A percentile compares a stretch with the other conserved stretches of the same genome.
Conservation (phyloP, 2,329 filamentous ascomycete genomes). For the Fusarium vanettenii region DNA sequence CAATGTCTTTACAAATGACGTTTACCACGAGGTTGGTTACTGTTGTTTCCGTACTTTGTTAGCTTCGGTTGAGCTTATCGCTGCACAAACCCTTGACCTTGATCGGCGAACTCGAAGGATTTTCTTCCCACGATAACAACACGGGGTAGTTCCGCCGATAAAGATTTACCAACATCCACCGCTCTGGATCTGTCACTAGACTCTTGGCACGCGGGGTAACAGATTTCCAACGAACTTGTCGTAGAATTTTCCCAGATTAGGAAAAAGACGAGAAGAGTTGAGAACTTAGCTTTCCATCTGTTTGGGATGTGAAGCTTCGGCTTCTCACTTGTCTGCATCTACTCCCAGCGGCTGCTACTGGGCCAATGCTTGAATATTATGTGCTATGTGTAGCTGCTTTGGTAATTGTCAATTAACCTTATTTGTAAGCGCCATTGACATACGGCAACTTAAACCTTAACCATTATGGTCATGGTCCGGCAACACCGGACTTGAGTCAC, state of each 20-base stretch:
- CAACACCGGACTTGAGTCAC: neutral
- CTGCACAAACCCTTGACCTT: neutral
- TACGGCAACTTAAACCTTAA: neutral
- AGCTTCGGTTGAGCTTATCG: neutral
- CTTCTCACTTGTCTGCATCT: neutral
- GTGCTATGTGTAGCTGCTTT: neutral
- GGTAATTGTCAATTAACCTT: neutral
- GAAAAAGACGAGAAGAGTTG: neutral
- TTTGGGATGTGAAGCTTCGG: neutral
- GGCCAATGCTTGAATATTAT: neutral
- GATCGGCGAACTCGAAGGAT: neutral
- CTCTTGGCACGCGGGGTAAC: slow-evolving; percentile 1
- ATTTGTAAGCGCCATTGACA: neutral
- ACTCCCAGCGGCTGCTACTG: neutral
- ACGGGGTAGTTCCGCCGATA: neutral
- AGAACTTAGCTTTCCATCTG: neutral
- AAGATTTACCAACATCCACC: neutral
- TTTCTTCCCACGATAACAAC: neutral
- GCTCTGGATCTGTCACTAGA: neutral
- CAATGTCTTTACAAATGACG: neutral
- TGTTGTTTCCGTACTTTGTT: neutral
- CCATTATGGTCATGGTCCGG: neutral
- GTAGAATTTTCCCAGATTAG: neutral
- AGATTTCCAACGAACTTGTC: neutral
- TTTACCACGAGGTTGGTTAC: neutral